Evolutionary conservation across 768 basidiomycete species (phyloP).

Genomic region (Trametes sanguinea): DNA sequence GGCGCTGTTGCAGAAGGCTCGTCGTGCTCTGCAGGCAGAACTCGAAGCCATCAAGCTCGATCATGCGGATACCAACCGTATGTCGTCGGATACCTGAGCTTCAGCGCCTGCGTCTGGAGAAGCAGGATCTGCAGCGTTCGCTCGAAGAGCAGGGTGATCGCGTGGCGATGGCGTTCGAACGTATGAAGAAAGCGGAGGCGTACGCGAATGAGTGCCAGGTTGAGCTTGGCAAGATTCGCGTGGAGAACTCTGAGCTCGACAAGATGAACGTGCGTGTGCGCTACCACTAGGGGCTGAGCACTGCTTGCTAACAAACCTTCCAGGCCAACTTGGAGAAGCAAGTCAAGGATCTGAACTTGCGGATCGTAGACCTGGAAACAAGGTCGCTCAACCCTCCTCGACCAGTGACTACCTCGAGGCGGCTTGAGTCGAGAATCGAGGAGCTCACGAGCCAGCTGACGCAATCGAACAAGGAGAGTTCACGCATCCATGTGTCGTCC

Average conservation of each 20-base stretch:
- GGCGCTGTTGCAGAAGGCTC: slow-evolving; percentile 76
- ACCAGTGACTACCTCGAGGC: slow-evolving; percentile 51
- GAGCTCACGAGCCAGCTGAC: slow-evolving; percentile 66
- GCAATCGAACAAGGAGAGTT: slow-evolving; percentile 50
- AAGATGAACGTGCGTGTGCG: slow-evolving; percentile 61
- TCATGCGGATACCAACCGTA: slow-evolving; percentile 65
- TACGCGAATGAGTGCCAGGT: slow-evolving; percentile 74
- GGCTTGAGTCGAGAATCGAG: slow-evolving; percentile 70
- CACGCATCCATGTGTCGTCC: slow-evolving; percentile 40
- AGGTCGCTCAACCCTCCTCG: slow-evolving; percentile 71
- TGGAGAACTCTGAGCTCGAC: slow-evolving; percentile 83
- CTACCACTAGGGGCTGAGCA: not conserved
- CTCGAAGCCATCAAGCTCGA: slow-evolving; percentile 80
- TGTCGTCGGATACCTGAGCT: slow-evolving; percentile 73
- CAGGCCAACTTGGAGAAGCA: slow-evolving; percentile 85
- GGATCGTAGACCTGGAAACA: slow-evolving; percentile 81
- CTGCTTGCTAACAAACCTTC: slow-evolving; percentile 1
- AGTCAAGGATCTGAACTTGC: slow-evolving; percentile 80
- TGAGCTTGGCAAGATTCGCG: slow-evolving; percentile 72
- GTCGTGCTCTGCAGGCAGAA: slow-evolving; percentile 77
- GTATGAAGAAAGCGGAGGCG: slow-evolving; percentile 80
- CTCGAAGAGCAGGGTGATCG: slow-evolving; percentile 80
- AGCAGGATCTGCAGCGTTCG: slow-evolving; percentile 78
- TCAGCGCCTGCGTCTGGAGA: slow-evolving; percentile 75
- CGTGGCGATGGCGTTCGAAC: slow-evolving; percentile 67